phyloP scores from a whole-genome alignment of 768 basidiomycete genomes.

The Serendipita sp. region DNA sequence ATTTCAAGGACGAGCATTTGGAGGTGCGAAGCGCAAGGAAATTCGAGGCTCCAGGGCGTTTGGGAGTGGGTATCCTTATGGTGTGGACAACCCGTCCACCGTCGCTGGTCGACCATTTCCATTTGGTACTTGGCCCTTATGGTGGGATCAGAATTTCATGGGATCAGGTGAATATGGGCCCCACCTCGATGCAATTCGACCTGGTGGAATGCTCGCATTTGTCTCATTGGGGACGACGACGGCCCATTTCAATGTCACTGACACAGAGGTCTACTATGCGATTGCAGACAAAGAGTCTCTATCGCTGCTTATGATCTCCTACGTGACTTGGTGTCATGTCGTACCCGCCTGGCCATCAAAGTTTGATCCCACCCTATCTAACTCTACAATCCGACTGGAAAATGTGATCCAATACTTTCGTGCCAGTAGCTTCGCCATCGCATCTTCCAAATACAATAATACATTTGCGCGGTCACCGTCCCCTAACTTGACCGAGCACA shows the following conservation, averaged over 20 bases:
- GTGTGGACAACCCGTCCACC: no score
- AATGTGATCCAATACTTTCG: constrained; percentile 8
- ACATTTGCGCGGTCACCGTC: not conserved
- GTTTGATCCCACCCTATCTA: not conserved
- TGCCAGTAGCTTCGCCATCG: constrained; percentile 5
- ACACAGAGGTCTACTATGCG: not conserved
- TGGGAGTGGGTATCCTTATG: no score
- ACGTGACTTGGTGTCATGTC: not conserved
- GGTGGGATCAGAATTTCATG: no score
- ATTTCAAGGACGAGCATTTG: no score
- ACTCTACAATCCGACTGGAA: not conserved
- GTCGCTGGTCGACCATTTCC: no score
- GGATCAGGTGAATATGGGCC: not conserved
- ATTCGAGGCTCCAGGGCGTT: no score
- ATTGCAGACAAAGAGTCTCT: not conserved
- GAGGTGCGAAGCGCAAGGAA: no score
- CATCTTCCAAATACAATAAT: constrained; percentile 8
- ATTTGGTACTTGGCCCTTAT: no score
- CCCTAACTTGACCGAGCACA: not conserved
- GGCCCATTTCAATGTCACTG: not conserved
- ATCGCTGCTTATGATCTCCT: not conserved
- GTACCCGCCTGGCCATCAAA: not conserved
- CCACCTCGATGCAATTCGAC: not conserved
- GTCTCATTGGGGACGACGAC: not conserved
- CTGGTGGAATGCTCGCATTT: not conserved